Conservation (phyloP, 78 protist genomes). For the Salpingoeca rosetta region DNA sequence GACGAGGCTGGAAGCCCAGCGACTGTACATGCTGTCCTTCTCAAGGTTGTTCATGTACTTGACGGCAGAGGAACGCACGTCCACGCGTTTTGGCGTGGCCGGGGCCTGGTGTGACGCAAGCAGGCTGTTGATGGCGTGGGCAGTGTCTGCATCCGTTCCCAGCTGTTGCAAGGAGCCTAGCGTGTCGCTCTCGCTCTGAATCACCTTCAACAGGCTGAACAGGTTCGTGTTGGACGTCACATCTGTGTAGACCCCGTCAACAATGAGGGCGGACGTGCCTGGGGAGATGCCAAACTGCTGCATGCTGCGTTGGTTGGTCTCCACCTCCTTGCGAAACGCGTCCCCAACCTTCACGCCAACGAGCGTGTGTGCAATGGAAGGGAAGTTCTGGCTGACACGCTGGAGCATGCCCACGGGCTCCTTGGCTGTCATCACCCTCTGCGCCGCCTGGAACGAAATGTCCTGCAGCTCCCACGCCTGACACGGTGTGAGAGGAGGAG, state of each 20-base stretch:
- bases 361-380: neutral
- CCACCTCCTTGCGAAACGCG: neutral
- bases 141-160: no score
- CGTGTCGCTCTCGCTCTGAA: no score
- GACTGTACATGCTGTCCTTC: neutral
- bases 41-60: neutral
- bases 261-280: no score
- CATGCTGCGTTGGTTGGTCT: neutral
- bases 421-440: neutral
- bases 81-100: neutral
- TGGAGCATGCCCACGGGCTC: neutral
- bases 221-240: no score
- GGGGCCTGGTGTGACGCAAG: no score
- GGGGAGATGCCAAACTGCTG: no score
- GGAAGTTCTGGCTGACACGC: neutral
- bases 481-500: no score
- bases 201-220: no score
- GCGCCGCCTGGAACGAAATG: neutral
- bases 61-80: neutral
- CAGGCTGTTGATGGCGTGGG: no score
- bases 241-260: no score
- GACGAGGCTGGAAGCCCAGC: neutral
- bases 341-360: neutral
- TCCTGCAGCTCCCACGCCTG: neutral
- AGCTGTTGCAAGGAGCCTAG: no score